Evolutionary conservation across 2,329 filamentous ascomycete species (phyloP), one percentile per base, ranked within the genome.

Genomic region (Ophiocordyceps sinensis): DNA sequence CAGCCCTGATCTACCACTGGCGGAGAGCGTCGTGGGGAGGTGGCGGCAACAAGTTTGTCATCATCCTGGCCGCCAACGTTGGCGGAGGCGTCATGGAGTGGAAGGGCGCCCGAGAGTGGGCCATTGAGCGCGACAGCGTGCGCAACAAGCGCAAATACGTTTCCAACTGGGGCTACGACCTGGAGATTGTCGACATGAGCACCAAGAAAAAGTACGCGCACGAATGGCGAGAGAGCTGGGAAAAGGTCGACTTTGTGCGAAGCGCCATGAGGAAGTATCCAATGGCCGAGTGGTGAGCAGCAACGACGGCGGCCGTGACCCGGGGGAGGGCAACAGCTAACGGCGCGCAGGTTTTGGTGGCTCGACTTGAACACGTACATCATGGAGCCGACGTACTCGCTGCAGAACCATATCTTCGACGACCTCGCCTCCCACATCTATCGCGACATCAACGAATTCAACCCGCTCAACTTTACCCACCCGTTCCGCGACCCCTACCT

Each of bases 141-240:
- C 80, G 81, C 59, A 98, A 98, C 65, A 98, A 98, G 70, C 81
- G 82, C 57, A 83, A 81, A 54, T 98, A 98, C 56, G 82, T 79
- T 3, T 71, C 76, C 29, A 74, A 73, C 58, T 96, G 91, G 88
- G 91, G 91, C 13, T 96, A 98, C 59, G 83, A 95, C 46, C 68
- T 98, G 44, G 91, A 98, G 60, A 82, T 96, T 56, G 86, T 94
- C 50, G 93, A 98, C 60, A 94, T 98, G 88, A 89, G 87, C 66
- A 94, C 88, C 41, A 94, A 95, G 73, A 96, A 95, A 66, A 79
- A 88, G 49, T 98, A 98, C 59, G 89, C 91, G 26, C 91, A 98
- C 64, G 91, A 98, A 64, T 98, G 91, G 91, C 77, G 91, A 54
- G 91, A 98, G 64, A 93, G 89, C 60, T 98, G 91, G 91, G 91